Evolutionary conservation across 371 early-diverging fungal species (phyloP).

Genomic region (Mortierella polycephala): DNA sequence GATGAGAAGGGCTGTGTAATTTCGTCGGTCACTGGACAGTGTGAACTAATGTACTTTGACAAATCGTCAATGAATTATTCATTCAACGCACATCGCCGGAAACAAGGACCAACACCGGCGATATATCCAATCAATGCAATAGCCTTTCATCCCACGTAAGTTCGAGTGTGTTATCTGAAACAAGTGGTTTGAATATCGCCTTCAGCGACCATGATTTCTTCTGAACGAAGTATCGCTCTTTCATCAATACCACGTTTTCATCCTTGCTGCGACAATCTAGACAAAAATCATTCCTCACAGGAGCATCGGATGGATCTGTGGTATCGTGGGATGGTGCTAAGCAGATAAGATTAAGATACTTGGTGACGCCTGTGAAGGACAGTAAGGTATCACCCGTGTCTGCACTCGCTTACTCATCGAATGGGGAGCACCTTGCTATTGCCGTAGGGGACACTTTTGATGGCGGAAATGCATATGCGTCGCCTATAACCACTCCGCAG

Average conservation of each 20-base stretch:
- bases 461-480: too few species aligned
- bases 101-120: background rate
- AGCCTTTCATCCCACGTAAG: constrained; percentile 2
- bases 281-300: background rate
- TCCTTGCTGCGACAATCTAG: background rate
- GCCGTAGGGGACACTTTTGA: constrained; percentile 8
- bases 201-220: too few species aligned
- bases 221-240: too few species aligned
- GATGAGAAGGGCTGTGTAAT: background rate
- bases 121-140: constrained; percentile 4
- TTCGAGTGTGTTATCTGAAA: background rate
- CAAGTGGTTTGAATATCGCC: background rate
- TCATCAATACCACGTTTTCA: too few species aligned
- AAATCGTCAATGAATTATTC: background rate
- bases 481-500: too few species aligned
- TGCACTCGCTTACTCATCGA: background rate
- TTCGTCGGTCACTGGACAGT: background rate
- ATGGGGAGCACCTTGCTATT: background rate
- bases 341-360: too few species aligned
- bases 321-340: background rate
- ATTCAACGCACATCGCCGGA: background rate
- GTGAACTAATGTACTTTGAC: background rate
- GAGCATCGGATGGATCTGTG: constrained; percentile 4
- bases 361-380: background rate
- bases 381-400: background rate